Evolutionary conservation across 1,139 yeast genomes (phyloP).

Genomic region (Meyerozyma athensensis): DNA sequence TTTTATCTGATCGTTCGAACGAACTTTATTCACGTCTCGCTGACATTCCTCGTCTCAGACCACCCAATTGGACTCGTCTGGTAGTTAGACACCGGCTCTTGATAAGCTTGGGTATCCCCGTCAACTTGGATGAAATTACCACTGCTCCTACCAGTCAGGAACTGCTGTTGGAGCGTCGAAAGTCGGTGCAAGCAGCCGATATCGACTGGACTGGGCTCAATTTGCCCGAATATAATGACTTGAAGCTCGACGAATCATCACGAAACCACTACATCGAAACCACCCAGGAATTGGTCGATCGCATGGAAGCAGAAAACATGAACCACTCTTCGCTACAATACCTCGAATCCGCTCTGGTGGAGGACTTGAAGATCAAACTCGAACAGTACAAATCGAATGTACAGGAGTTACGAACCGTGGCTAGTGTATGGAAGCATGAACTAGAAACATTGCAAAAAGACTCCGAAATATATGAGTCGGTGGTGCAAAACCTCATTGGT

Average conservation of each 20-base stretch:
- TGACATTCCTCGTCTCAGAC: slow-evolving; percentile 37
- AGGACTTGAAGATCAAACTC: slow-evolving; percentile 24
- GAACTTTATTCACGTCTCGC: slow-evolving; percentile 1
- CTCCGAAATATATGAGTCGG: slow-evolving; percentile 62
- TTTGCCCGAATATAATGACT: slow-evolving; percentile 22
- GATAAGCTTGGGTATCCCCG: slow-evolving; percentile 54
- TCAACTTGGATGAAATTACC: slow-evolving; percentile 48
- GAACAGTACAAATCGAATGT: slow-evolving; percentile 25
- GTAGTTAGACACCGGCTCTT: slow-evolving; percentile 53
- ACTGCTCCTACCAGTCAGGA: neutral
- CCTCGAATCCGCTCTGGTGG: slow-evolving; percentile 19
- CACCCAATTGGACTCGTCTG: slow-evolving; percentile 56
- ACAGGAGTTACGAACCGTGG: slow-evolving; percentile 27
- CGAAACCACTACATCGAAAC: slow-evolving; percentile 14
- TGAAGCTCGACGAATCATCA: slow-evolving; percentile 19
- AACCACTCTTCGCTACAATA: slow-evolving; percentile 28
- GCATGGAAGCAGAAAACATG: slow-evolving; percentile 34
- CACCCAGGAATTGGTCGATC: slow-evolving; percentile 26
- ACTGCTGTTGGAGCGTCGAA: slow-evolving; percentile 12
- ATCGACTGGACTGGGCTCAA: slow-evolving; percentile 30
- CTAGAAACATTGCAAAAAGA: slow-evolving; percentile 42
- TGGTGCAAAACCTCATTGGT: slow-evolving; percentile 67
- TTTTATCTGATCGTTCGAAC: neutral
- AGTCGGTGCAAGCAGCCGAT: slow-evolving; percentile 25
- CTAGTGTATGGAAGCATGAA: slow-evolving; percentile 48